Evolutionary conservation across 2,329 filamentous ascomycete genomes (phyloP).

Genomic region (Aureobasidium subglaciale): DNA sequence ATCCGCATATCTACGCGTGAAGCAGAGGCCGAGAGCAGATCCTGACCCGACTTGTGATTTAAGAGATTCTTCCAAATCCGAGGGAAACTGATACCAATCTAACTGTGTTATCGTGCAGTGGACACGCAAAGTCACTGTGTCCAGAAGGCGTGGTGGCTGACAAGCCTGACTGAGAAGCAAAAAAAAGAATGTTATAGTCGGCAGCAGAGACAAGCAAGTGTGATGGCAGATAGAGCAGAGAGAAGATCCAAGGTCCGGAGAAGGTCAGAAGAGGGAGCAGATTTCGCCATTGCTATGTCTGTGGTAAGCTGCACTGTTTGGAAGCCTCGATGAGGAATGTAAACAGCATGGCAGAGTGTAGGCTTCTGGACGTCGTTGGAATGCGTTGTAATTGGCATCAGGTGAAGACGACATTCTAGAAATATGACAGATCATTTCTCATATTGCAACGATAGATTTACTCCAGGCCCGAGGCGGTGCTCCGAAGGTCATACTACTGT

Average conservation of each 20-base stretch:
- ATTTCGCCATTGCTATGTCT: not conserved
- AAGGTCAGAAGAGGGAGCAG: not conserved
- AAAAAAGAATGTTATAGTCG: not conserved
- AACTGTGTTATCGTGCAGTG: no score
- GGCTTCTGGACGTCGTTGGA: not conserved
- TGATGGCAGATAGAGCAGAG: not conserved
- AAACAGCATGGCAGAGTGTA: not conserved
- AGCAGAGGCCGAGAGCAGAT: not conserved
- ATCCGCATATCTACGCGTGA: not conserved
- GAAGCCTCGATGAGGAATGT: conserved; percentile 5
- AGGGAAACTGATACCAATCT: no score
- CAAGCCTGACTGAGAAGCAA: not conserved
- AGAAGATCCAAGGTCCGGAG: not conserved
- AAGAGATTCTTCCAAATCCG: no score
- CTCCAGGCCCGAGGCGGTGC: no score
- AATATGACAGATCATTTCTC: no score
- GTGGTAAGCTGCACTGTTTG: not conserved
- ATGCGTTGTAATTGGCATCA: not conserved
- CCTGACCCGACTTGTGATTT: not conserved
- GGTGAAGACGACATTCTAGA: not conserved
- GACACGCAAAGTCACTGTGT: no score
- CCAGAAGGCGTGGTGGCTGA: no score
- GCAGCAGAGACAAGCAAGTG: not conserved
- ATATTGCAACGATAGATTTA: not conserved
- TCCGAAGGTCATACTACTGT: not conserved